These are phyloP conservation scores for Cardamine chenopodiifolia DNA, from an alignment of 345 rosid species.

Conservation along the genomic window DNA sequence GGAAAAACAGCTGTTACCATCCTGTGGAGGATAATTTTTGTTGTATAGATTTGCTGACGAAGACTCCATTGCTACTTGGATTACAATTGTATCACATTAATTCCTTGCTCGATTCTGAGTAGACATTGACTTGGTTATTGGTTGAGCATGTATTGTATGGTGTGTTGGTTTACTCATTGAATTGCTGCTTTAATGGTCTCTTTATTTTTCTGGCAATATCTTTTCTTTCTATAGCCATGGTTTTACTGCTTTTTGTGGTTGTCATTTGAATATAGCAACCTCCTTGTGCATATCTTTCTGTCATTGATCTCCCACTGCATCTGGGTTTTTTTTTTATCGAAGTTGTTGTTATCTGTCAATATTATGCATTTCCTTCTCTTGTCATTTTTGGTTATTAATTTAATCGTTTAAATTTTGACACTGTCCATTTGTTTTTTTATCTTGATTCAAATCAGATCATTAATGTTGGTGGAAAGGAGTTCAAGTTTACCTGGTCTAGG, in stretches of 20 bases:
- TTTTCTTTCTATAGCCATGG: conserved; percentile 7
- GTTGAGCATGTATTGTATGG: conserved; percentile 16
- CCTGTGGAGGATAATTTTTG: neutral
- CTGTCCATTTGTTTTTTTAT: conserved; percentile 15
- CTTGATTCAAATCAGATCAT: conserved; percentile 57
- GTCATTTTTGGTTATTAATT: neutral
- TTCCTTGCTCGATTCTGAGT: conserved; percentile 10
- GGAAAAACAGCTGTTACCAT: conserved; percentile 25
- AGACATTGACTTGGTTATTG: conserved; percentile 29
- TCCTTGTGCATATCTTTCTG: neutral
- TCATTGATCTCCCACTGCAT: conserved; percentile 8
- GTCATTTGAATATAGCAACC: neutral
- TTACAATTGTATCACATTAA: conserved; percentile 12
- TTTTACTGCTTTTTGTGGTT: conserved; percentile 4
- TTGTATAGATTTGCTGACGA: conserved; percentile 14
- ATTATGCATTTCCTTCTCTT: neutral
- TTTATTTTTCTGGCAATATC: neutral
- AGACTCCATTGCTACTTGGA: conserved; percentile 12
- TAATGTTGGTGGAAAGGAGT: conserved; percentile 91
- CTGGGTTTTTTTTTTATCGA: neutral
- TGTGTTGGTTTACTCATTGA: conserved; percentile 16
- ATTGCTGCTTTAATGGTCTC: conserved; percentile 21
- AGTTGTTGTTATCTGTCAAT: neutral
- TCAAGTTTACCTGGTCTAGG: conserved; percentile 88
- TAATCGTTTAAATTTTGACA: neutral